Base-by-base conservation (phyloP, 257 asterid genomes). In the Solanum ossicruentum region DNA sequence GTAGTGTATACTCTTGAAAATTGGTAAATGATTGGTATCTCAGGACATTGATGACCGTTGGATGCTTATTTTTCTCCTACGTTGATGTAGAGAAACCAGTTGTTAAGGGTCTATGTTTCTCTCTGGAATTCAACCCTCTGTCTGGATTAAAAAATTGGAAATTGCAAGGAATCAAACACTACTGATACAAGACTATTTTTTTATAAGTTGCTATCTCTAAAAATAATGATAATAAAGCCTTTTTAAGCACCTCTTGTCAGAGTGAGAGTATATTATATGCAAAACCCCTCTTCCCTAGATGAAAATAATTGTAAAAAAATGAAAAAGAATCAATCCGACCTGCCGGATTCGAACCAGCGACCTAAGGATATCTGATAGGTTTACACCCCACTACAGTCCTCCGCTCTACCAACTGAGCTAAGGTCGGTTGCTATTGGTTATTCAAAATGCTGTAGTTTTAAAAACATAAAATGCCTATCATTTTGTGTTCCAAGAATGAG, bases 341-440 rank as follows among this genome's bases (percentile, higher is more conserved):
- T 78, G 82, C 83, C 65, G 49, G 83, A 78, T 78, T 78, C 49
- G 65, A 78, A 78, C 65, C 83, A 78, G 82, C 65, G 65, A 78
- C 83, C 83, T 78, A 58, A 81, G 72, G 71, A 81, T 81, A 63
- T 58, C 84, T 81, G 84, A 39, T 9, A 81, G 58, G 84, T 41
- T 58, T 57, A 32, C 17, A 0, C 23, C 56, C 18, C 49, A 52
- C 83, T 78, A 78, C 83, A 78, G 65, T 52, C 83, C 66, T 78
- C 83, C 83, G 83, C 66, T 52, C 66, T 78, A 78, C 66, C 83
- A 78, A 78, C 83, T 78, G 83, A 78, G 49, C 83, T 78, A 78
- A 52, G 83, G 83, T 78, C 83, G 66, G 83, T 78, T 78, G n/a
- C 39, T 18, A 9, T 51, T 77, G 0, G 15, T 77, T 49, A 63